Evolutionary conservation across 306 rosid species (phyloP), one percentile per base, ranked within the genome.

Genomic region (Myrica gale): DNA sequence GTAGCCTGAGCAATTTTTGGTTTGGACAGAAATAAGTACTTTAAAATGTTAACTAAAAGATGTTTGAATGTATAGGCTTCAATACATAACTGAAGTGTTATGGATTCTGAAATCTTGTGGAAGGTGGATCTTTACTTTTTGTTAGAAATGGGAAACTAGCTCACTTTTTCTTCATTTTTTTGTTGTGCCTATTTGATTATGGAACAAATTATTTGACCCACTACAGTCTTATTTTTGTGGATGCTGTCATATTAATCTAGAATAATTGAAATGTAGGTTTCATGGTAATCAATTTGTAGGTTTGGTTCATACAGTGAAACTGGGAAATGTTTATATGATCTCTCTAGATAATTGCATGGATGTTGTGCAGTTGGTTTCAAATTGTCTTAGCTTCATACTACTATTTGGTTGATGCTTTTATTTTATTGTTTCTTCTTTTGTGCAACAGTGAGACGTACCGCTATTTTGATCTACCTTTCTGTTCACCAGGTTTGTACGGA

Each of bases 381-480:
- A 20, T 53, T 37, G 60, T 75, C 56, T 52, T 21, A 26, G 44
- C 62, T 74, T 54, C 76, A 53, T 79, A 50, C 77, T 74, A 32
- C 63, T 58, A n/a, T 50, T 21, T 51, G 54, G 51, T 37, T 50
- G 11, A 54, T 13, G 43, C 67, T 39, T 11, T 37, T 75, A 41
- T 26, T 42, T 32, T 61, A 77, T 52, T 74, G 12, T 32, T 63
- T 79, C 37, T 67, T 42, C 5, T 76, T 71, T 73, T 71, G 16
- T 83, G 50, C 69, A 62, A 57, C 90, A 86, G 90, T 53, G 90
- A 86, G 55, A 86, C 90, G 69, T 86, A 84, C 82, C 42, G 79
- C 73, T 83, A 79, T 71, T 86, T 81, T 73, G 90, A 86, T 71
- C 84, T 86, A 72, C 90, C 90, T 10, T 86, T 84, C 68, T 86